phyloP scores from a whole-genome alignment of 2,329 filamentous ascomycete species.

The Colletotrichum sp. region DNA sequence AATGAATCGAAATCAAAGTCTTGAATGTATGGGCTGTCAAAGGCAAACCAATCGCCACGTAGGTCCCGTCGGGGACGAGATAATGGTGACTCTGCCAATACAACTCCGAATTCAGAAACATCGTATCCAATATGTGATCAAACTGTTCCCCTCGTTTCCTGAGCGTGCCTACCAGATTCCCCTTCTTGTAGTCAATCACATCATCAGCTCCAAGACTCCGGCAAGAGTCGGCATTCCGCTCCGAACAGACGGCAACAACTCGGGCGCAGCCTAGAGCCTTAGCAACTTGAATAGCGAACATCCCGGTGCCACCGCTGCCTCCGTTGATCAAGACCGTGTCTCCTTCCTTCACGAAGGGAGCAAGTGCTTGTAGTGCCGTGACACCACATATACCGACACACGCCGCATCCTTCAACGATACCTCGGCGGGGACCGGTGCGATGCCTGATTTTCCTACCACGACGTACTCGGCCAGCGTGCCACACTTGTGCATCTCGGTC shows the following conservation, averaged over 20 bases:
- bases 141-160: conserved; percentile 17
- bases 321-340: conserved; percentile 50
- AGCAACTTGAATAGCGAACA: conserved; percentile 41
- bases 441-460: conserved; percentile 35
- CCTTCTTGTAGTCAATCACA: conserved; percentile 37
- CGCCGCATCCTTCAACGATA: conserved; percentile 24
- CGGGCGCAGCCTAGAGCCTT: conserved; percentile 31
- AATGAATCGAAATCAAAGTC: conserved; percentile 26
- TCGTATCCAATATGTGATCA: conserved; percentile 30
- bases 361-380: conserved; percentile 26
- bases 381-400: conserved; percentile 24
- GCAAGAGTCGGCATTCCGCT: conserved; percentile 34
- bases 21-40: conserved; percentile 26
- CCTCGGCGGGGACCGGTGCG: conserved; percentile 41
- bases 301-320: conserved; percentile 40
- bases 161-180: conserved; percentile 19
- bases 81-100: conserved; percentile 57
- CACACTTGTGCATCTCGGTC: conserved; percentile 30
- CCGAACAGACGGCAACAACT: conserved; percentile 38
- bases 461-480: conserved; percentile 49
- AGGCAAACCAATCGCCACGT: conserved; percentile 54
- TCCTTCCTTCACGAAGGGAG: conserved; percentile 40
- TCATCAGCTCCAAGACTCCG: conserved; percentile 38
- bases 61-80: conserved; percentile 51
- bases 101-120: conserved; percentile 44